Conservation (phyloP, 768 basidiomycete genomes). For the Postia placenta region DNA sequence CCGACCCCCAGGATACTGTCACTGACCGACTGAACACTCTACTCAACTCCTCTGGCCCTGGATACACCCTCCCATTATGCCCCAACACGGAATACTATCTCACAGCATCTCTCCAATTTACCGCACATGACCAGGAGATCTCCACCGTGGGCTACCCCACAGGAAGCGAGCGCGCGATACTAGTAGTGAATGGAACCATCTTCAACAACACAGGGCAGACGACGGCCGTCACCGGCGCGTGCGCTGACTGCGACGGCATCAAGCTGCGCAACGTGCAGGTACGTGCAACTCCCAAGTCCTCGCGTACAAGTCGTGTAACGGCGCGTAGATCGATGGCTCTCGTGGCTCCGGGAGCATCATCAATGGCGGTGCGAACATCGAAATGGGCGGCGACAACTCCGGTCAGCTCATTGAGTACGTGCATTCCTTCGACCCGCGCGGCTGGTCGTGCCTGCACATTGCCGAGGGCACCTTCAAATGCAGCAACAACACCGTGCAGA, state of each 20-base stretch:
- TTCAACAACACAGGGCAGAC: conserved; percentile 60
- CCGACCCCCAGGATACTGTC: conserved; percentile 53
- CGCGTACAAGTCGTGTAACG: no score
- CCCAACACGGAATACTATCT: conserved; percentile 56
- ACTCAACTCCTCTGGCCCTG: conserved; percentile 58
- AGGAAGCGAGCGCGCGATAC: conserved; percentile 56
- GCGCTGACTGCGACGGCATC: conserved; percentile 50
- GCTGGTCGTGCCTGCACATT: conserved; percentile 82
- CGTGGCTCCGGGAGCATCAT: conserved; percentile 48
- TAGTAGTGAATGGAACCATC: conserved; percentile 64
- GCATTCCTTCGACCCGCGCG: conserved; percentile 65
- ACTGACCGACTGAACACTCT: conserved; percentile 62
- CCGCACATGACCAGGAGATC: conserved; percentile 70
- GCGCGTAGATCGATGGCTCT: conserved; percentile 65
- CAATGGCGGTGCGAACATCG: conserved; percentile 70
- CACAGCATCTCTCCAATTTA: conserved; percentile 59
- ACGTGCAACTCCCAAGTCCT: conserved; percentile 7
- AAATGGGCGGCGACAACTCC: conserved; percentile 74
- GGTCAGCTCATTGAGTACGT: conserved; percentile 76
- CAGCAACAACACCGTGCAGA: conserved; percentile 57
- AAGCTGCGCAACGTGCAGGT: conserved; percentile 72
- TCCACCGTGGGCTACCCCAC: conserved; percentile 74
- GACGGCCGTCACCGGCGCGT: conserved; percentile 66
- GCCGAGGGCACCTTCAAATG: conserved; percentile 64
- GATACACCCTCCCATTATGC: conserved; percentile 65